Conservation (phyloP, 176 grass and related monocot species). For the Lolium rigidum region DNA sequence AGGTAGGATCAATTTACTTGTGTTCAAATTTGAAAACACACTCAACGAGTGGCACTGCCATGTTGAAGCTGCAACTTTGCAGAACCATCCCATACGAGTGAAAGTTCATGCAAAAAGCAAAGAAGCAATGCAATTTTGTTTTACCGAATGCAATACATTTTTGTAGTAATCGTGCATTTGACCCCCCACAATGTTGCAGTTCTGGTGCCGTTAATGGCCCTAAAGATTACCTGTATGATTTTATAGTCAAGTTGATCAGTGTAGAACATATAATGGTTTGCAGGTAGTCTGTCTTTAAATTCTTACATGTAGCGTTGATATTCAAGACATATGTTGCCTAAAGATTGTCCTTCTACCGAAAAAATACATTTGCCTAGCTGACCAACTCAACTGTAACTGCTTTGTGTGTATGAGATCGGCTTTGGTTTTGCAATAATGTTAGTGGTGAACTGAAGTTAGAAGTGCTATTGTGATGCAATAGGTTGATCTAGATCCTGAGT, state of each 20-base stretch:
- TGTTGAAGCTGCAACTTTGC: constrained; percentile 4
- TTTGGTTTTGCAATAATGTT: neutral
- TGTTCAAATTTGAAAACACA: neutral
- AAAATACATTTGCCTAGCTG: constrained; percentile 9
- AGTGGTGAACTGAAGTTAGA: neutral
- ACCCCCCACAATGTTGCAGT: neutral
- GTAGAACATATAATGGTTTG: neutral
- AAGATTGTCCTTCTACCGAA: constrained; percentile 8
- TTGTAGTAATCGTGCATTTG: constrained; percentile 9
- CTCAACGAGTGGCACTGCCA: neutral
- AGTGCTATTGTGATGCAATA: constrained; percentile 46
- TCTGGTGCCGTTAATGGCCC: neutral
- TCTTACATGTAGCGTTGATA: neutral
- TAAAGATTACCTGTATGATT: neutral
- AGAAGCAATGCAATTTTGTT: neutral
- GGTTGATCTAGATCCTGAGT: constrained; percentile 74
- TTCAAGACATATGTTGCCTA: neutral
- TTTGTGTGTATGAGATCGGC: neutral
- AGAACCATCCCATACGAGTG: neutral
- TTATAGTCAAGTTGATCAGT: neutral
- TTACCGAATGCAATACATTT: neutral
- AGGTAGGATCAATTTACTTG: neutral
- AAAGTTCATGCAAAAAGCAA: constrained; percentile 6
- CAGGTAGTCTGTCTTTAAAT: neutral
- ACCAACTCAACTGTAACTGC: neutral